Conservation (phyloP, 108 stramenopile species). For the Cylindrotheca closterium region DNA sequence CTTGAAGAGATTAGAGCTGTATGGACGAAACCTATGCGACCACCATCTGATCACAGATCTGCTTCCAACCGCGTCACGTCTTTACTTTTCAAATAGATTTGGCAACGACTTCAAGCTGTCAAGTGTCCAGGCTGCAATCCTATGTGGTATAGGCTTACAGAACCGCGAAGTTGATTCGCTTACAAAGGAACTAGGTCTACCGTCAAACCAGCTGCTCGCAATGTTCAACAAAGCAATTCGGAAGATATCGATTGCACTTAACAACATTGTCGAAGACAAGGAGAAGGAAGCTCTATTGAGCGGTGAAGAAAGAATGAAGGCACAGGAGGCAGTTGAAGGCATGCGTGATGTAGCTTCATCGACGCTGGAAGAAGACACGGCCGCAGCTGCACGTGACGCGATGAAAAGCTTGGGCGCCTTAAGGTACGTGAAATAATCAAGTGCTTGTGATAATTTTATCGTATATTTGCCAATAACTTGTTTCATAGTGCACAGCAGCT, state of each 20-base stretch:
- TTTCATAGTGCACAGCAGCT: conserved; percentile 15
- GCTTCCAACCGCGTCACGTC: conserved; percentile 77
- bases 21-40: conserved; percentile 97
- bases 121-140: conserved; percentile 86
- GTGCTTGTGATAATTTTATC: no score
- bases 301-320: conserved; percentile 61
- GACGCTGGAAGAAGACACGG: conserved; percentile 84
- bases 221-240: conserved; percentile 97
- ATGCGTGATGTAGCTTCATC: conserved; percentile 67
- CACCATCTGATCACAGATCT: conserved; percentile 98
- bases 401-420: conserved; percentile 40
- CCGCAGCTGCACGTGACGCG: conserved; percentile 65
- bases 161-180: conserved; percentile 78
- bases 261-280: conserved; percentile 72
- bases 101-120: conserved; percentile 74
- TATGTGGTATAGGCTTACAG: conserved; percentile 90
- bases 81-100: conserved; percentile 92
- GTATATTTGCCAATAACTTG: no score
- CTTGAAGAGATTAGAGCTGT: conserved; percentile 94
- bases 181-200: conserved; percentile 81
- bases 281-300: conserved; percentile 67
- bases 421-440: neutral
- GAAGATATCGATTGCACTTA: conserved; percentile 83
- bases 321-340: conserved; percentile 36
- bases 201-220: conserved; percentile 89